Percentiles rank a stretch among this genome's conserved stretches.
phyloP scores from a whole-genome alignment of 176 grass and related monocot genomes.

The Pontederia paniculata region DNA sequence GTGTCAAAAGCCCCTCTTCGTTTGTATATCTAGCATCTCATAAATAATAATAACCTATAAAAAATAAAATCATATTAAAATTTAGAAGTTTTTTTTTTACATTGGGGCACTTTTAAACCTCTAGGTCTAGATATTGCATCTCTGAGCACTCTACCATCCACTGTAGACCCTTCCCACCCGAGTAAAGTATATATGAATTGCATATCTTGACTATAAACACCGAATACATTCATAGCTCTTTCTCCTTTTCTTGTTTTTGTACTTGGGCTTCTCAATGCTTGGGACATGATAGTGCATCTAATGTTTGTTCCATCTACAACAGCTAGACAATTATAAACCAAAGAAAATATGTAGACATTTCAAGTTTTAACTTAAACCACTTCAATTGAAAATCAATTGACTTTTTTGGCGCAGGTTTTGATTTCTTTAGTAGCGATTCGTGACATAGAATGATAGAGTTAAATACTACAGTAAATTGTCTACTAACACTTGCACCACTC shows the following conservation, averaged over 20 bases:
- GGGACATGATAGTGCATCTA: not conserved
- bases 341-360: too few relatives aligned
- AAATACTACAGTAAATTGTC: too few relatives aligned
- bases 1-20: not conserved
- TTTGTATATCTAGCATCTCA: not conserved
- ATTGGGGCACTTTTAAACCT: too few relatives aligned
- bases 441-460: too few relatives aligned
- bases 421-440: too few relatives aligned
- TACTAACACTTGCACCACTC: too few relatives aligned
- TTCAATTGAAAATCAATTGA: too few relatives aligned
- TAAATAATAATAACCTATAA: not conserved
- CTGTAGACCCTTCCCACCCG: not conserved
- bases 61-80: too few relatives aligned
- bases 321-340: not conserved
- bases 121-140: not conserved
- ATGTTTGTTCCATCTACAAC: not conserved
- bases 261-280: not conserved
- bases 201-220: not conserved
- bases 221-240: not conserved
- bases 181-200: not conserved
- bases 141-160: not conserved
- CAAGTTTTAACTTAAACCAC: too few relatives aligned
- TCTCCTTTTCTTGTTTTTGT: not conserved
- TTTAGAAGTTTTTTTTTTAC: too few relatives aligned
- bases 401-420: too few relatives aligned